These are phyloP conservation scores for Coniochaeta ligniaria DNA, from an alignment of 2,329 filamentous ascomycete species.

Conservation along the genomic window DNA sequence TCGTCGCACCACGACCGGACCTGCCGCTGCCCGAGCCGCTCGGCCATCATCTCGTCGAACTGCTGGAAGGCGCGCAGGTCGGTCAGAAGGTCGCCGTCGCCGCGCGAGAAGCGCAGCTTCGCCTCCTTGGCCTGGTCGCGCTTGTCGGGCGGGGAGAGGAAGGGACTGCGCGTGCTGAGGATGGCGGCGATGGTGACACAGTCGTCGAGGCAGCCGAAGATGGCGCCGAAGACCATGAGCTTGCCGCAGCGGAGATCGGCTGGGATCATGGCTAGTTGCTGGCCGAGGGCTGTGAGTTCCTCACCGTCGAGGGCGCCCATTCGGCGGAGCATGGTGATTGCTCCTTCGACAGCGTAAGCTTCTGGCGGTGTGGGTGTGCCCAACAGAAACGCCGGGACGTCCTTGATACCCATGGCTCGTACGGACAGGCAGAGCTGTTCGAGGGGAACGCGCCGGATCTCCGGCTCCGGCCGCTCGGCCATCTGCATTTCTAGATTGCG, in stretches of 20 bases:
- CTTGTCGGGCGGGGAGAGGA: constrained; percentile 75
- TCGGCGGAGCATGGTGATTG: constrained; percentile 67
- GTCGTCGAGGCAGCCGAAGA: constrained; percentile 86
- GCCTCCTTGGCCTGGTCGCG: constrained; percentile 76
- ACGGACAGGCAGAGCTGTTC: constrained; percentile 94
- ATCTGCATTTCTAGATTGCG: constrained; percentile 79
- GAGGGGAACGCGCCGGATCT: constrained; percentile 85
- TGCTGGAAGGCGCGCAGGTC: constrained; percentile 78
- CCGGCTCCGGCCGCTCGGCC: constrained; percentile 82
- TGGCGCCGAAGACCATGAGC: constrained; percentile 88
- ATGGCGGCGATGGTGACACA: constrained; percentile 86
- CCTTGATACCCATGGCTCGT: constrained; percentile 84
- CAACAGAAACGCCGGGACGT: constrained; percentile 74
- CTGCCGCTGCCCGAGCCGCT: constrained; percentile 52
- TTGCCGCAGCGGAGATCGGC: constrained; percentile 90
- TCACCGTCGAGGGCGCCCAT: constrained; percentile 87
- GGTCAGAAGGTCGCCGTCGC: constrained; percentile 82
- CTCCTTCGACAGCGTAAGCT: constrained; percentile 76
- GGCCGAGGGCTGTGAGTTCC: constrained; percentile 82
- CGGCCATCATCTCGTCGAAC: constrained; percentile 63
- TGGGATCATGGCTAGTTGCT: constrained; percentile 91
- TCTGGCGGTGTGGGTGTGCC: constrained; percentile 87
- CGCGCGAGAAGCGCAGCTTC: constrained; percentile 63
- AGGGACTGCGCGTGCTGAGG: constrained; percentile 82
- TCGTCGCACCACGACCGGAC: constrained; percentile 73